These are phyloP conservation scores for Ustilago crameri DNA, from an alignment of 1,284 basidiomycete species.

Conservation along the genomic window DNA sequence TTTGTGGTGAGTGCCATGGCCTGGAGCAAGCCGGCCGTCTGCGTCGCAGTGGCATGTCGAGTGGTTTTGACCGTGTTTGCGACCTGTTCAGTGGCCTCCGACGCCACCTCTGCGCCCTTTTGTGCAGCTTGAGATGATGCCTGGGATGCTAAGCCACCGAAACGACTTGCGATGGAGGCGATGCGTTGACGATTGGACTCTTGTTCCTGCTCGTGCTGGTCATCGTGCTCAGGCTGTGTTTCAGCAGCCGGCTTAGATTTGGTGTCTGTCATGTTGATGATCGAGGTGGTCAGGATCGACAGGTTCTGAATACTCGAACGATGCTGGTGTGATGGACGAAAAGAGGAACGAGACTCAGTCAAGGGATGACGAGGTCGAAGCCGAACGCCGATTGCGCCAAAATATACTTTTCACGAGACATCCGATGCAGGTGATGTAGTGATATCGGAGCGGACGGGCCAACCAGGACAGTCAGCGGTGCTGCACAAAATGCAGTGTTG, in stretches of 20 bases:
- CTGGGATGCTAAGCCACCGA: slow-evolving; percentile 32
- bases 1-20: slow-evolving; percentile 47
- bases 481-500: no score
- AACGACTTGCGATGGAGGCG: slow-evolving; percentile 38
- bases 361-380: no score
- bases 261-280: slow-evolving; percentile 3
- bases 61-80: slow-evolving; percentile 20
- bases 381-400: neutral
- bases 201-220: slow-evolving; percentile 15
- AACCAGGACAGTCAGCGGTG: no score
- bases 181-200: slow-evolving; percentile 34
- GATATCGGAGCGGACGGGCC: neutral
- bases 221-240: neutral
- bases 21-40: slow-evolving; percentile 38
- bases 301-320: no score
- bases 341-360: neutral
- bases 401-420: slow-evolving; percentile 1
- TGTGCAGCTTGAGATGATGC: slow-evolving; percentile 24
- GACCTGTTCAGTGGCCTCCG: slow-evolving; percentile 25
- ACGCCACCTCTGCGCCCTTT: slow-evolving; percentile 19
- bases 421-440: no score
- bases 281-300: no score
- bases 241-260: slow-evolving; percentile 14
- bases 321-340: neutral
- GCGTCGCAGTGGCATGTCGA: slow-evolving; percentile 29